Conservation (phyloP, 108 stramenopile genomes). For the Nitzschia sp. region DNA sequence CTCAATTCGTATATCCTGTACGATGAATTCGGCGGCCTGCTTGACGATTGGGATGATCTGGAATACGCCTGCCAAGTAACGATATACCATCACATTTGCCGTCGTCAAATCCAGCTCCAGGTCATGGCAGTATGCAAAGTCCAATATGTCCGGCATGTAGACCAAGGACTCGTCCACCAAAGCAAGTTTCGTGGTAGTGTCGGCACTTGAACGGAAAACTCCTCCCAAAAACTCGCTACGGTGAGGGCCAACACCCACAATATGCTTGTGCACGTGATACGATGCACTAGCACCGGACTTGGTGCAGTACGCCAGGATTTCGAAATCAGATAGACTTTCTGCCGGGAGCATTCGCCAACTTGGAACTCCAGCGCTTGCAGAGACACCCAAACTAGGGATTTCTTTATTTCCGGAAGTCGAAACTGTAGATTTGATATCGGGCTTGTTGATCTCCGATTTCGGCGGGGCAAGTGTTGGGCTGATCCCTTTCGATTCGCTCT, state of each 20-base stretch:
- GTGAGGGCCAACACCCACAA: conserved; percentile 41
- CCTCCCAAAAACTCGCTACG: conserved; percentile 27
- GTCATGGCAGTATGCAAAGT: conserved; percentile 29
- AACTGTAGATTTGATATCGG: too few relatives aligned
- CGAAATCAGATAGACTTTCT: conserved; percentile 39
- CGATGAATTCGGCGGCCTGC: conserved; percentile 19
- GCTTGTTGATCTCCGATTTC: background rate
- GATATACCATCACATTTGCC: conserved; percentile 25
- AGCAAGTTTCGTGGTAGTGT: background rate
- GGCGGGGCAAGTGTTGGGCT: background rate
- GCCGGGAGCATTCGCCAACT: conserved; percentile 40
- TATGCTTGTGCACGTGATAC: conserved; percentile 46
- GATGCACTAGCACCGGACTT: background rate
- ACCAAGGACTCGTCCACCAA: conserved; percentile 18
- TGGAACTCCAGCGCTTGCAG: conserved; percentile 2
- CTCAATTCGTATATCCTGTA: conserved; percentile 27
- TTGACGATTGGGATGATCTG: conserved; percentile 19
- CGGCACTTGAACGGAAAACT: conserved; percentile 14
- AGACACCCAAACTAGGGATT: background rate
- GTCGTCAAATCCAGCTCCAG: conserved; percentile 18
- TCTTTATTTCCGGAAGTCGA: background rate
- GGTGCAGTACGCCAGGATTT: background rate
- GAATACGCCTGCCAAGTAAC: conserved; percentile 25
- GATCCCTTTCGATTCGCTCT: background rate
- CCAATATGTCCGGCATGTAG: conserved; percentile 21